Evolutionary conservation across 1,284 basidiomycete species (phyloP).

Genomic region (Laetiporus sulphureus): DNA sequence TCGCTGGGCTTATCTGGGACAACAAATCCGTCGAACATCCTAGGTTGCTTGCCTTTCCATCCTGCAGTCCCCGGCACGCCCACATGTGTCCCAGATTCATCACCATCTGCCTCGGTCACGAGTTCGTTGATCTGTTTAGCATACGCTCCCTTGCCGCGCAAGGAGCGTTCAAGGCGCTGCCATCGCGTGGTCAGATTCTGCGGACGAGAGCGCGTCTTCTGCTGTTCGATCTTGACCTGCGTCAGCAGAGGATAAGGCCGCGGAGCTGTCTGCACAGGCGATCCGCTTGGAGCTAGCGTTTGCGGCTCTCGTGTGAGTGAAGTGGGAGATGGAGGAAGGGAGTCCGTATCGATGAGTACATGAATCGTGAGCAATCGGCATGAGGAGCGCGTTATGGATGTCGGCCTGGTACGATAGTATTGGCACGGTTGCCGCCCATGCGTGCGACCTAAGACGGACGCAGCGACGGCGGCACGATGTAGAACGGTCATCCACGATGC

Average conservation of each 20-base stretch:
- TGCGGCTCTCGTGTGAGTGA: slow-evolving; percentile 3
- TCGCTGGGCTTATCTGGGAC: slow-evolving; percentile 54
- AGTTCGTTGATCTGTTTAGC: slow-evolving; percentile 13
- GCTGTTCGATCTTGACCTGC: slow-evolving; percentile 4
- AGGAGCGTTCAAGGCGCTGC: slow-evolving; percentile 44
- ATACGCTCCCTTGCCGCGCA: slow-evolving; percentile 39
- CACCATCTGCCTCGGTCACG: slow-evolving; percentile 5
- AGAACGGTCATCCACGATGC: neutral
- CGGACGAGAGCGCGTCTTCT: slow-evolving; percentile 23
- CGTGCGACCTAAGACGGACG: neutral
- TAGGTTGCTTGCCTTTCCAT: neutral
- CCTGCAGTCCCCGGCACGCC: neutral
- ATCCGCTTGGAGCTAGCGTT: neutral
- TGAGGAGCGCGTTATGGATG: neutral
- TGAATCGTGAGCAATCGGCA: neutral
- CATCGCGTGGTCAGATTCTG: slow-evolving; percentile 49
- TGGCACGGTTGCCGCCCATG: neutral
- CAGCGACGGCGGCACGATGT: neutral
- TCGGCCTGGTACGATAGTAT: neutral
- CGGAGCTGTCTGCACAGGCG: neutral
- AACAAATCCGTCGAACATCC: slow-evolving; percentile 46
- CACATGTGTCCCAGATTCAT: slow-evolving; percentile 1
- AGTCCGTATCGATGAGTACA: neutral
- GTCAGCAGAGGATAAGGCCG: neutral
- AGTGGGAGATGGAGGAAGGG: slow-evolving; percentile 5